Conservation (phyloP, 2,329 filamentous ascomycete species). For the Botrytis elliptica region DNA sequence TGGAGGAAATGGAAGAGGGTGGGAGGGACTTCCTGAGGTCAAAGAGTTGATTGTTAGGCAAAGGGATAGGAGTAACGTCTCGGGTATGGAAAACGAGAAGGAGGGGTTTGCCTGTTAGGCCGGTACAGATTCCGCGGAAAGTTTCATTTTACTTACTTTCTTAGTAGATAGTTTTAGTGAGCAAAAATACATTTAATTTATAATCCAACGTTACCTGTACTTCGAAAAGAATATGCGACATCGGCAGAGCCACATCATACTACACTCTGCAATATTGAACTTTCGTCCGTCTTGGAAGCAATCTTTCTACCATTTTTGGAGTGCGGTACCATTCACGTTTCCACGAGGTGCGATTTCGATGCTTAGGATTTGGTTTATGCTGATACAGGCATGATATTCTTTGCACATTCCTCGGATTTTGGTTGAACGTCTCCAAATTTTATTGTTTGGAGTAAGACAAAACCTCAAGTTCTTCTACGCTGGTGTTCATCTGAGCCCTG, state of each 20-base stretch:
- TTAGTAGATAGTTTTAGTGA: not conserved
- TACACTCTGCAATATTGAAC: not conserved
- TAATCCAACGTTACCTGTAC: not conserved
- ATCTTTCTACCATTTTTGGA: not conserved
- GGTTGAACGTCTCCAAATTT: too few species aligned
- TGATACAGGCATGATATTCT: too few species aligned
- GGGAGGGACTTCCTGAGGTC: conserved; percentile 39
- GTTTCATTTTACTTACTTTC: not conserved
- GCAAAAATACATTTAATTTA: not conserved
- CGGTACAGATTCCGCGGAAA: not conserved
- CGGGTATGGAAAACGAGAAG: not conserved
- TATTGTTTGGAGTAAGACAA: too few species aligned
- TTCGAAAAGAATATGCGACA: not conserved
- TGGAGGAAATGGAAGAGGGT: conserved; percentile 37
- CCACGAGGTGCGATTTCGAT: too few species aligned
- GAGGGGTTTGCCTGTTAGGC: not conserved
- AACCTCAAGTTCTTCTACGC: too few species aligned
- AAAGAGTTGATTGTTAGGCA: conserved; percentile 37
- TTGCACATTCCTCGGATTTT: too few species aligned
- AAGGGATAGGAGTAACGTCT: conserved; percentile 19
- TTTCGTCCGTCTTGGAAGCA: not conserved
- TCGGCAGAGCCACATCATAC: not conserved
- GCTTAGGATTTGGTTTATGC: too few species aligned
- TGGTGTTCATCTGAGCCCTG: too few species aligned
- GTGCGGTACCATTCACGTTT: not conserved